Evolutionary conservation across 2,329 filamentous ascomycete species (phyloP).

Genomic region (Pseudopyrenochaeta lycopersici): DNA sequence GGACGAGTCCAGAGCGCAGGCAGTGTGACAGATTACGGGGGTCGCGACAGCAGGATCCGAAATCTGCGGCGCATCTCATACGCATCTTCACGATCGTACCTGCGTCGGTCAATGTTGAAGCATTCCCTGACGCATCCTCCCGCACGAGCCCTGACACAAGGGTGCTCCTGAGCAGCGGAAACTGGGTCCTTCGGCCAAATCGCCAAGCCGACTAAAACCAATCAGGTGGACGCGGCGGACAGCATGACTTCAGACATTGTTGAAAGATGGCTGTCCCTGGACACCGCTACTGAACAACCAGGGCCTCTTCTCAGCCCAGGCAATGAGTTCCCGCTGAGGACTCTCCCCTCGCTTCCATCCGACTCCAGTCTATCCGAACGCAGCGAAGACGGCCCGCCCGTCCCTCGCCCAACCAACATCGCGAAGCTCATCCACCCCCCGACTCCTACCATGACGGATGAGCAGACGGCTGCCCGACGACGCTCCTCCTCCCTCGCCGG

Average conservation of each 20-base stretch:
- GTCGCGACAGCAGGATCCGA: slow-evolving; percentile 13
- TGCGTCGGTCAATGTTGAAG: slow-evolving; percentile 23
- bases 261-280: slow-evolving; percentile 42
- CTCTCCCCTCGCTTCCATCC: slow-evolving; percentile 45
- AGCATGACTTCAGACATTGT: slow-evolving; percentile 35
- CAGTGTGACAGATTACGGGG: slow-evolving; percentile 16
- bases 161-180: slow-evolving; percentile 11
- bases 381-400: slow-evolving; percentile 26
- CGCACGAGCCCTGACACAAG: slow-evolving; percentile 29
- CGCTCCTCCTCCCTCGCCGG: slow-evolving; percentile 47
- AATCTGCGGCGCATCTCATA: slow-evolving; percentile 3
- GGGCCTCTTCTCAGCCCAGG: slow-evolving; percentile 43
- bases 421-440: slow-evolving; percentile 42
- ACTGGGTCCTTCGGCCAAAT: slow-evolving; percentile 11
- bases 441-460: slow-evolving; percentile 44
- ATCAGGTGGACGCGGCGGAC: slow-evolving; percentile 23
- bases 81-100: slow-evolving; percentile 12
- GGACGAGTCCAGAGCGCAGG: slow-evolving; percentile 1
- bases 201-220: slow-evolving; percentile 15
- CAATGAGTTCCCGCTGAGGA: slow-evolving; percentile 48
- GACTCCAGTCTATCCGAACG: slow-evolving; percentile 31
- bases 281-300: slow-evolving; percentile 34
- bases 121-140: slow-evolving; percentile 22
- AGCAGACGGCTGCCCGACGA: slow-evolving; percentile 38
- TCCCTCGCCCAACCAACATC: slow-evolving; percentile 26